These are phyloP conservation scores for Tremella yokohamensis DNA, from an alignment of 768 basidiomycete genomes.

Conservation along the genomic window DNA sequence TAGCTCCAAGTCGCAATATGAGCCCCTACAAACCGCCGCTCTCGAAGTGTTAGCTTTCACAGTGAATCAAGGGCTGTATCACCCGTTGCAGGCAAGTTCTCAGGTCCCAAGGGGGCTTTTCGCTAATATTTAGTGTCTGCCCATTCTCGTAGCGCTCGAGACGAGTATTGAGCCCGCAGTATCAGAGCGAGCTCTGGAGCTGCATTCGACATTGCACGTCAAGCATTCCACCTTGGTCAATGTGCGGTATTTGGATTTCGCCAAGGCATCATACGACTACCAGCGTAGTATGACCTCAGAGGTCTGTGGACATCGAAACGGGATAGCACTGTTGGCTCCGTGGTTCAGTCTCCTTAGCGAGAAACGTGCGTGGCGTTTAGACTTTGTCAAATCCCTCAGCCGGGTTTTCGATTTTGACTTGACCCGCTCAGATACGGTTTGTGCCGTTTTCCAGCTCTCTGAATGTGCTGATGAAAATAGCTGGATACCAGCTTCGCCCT, in stretches of 20 bases:
- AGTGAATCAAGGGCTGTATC: slow-evolving; percentile 89
- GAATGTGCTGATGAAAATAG: slow-evolving; percentile 1
- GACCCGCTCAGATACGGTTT: slow-evolving; percentile 48
- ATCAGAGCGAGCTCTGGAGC: slow-evolving; percentile 69
- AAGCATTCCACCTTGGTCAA: slow-evolving; percentile 90
- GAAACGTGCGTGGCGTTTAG: slow-evolving; percentile 77
- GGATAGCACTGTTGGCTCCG: slow-evolving; percentile 71
- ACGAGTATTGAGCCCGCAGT: slow-evolving; percentile 65
- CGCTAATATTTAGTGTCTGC: slow-evolving; percentile 66
- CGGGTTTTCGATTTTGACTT: slow-evolving; percentile 74
- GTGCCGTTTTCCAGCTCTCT: neutral
- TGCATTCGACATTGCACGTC: slow-evolving; percentile 76
- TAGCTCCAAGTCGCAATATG: slow-evolving; percentile 69
- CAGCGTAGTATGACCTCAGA: slow-evolving; percentile 57
- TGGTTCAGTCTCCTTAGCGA: slow-evolving; percentile 93
- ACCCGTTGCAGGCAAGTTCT: slow-evolving; percentile 73
- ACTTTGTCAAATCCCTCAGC: slow-evolving; percentile 77
- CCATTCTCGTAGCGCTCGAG: slow-evolving; percentile 88
- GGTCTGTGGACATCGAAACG: slow-evolving; percentile 56
- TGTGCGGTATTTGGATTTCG: slow-evolving; percentile 75
- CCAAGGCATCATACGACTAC: slow-evolving; percentile 76
- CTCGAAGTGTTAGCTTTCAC: slow-evolving; percentile 90
- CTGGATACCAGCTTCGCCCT: slow-evolving; percentile 71
- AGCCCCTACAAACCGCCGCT: slow-evolving; percentile 72
- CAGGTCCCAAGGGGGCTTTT: neutral